Base-by-base conservation (phyloP, 768 basidiomycete species). In the Lactifluus volemus region DNA sequence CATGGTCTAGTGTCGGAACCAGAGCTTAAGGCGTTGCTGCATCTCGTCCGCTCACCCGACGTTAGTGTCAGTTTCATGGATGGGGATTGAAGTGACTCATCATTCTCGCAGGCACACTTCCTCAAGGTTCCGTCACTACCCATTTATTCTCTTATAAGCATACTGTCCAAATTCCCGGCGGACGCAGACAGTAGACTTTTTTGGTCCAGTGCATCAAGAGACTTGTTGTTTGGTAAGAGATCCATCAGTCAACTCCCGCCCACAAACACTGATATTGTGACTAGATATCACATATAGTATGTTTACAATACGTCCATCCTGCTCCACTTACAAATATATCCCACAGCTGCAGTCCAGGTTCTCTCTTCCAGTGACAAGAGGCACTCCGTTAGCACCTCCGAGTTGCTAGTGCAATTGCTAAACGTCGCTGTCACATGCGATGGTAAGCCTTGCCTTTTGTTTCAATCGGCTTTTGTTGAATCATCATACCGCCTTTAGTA, bases 111-210 rank as follows among this genome's bases (percentile, higher is more conserved):
- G 88, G 85, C 88, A 17, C 91, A 90, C 70, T 93, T 92, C 76
- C 76, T 93, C 67, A 93, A 93, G 75, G 88, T 88, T 30, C 85
- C 89, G 3, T 85, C 82, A 2, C 77, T 93, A 48, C 91, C 91
- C 0, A 92, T 88, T 76, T 82, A 91, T 70, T 83, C 80, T n/a
- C 77, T 93, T 49, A 78, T 84, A 61, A 86, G 86, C 61, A 78
- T 90, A 55, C 69, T 92, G 61, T 81, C 79, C 65, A 92, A 91
- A 73, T 89, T 92, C 73, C 91, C 90, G 1, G 74, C 79, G 29
- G 88, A 91, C 65, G 76, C 81, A 25, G 88, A 91, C 63, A 87
- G 87, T 61, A 79, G 84, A 25, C 83, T 88, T 3, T 89, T 89
- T 68, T 90, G 88, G 86, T 82, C 83, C 49, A 73, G 76, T 41